phyloP scores from a whole-genome alignment of 2,329 filamentous ascomycete species.

The Trichoderma brevicompactum region DNA sequence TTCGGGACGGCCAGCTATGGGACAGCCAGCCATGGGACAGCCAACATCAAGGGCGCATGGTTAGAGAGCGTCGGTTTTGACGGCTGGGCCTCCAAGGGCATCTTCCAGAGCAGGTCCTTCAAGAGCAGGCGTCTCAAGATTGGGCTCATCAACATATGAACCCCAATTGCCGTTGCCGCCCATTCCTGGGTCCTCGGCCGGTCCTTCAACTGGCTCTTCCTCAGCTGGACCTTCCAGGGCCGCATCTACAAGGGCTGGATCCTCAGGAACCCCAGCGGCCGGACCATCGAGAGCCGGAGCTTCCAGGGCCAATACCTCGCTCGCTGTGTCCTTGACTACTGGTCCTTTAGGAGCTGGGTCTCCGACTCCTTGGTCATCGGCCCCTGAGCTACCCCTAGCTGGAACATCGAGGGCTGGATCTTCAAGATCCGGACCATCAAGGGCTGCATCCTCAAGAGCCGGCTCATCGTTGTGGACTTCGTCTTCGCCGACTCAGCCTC shows the following conservation, averaged over 20 bases:
- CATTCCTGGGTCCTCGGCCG: not conserved
- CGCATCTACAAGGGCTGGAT: not conserved
- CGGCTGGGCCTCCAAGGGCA: not conserved
- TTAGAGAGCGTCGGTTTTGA: slow-evolving; percentile 23
- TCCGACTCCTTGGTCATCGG: not conserved
- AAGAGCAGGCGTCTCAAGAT: not conserved
- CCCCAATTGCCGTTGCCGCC: not conserved
- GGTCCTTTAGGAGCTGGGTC: not conserved
- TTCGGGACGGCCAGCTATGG: no score
- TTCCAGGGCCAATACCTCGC: not conserved
- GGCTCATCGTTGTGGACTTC: not conserved
- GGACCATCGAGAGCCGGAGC: not conserved
- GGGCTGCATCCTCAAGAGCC: not conserved
- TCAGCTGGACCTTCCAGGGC: not conserved
- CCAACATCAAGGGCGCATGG: not conserved
- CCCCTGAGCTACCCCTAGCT: not conserved
- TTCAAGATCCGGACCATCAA: not conserved
- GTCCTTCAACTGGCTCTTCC: not conserved
- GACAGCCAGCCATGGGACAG: not conserved
- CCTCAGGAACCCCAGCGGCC: not conserved
- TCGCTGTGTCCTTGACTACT: not conserved
- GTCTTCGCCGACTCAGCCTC: not conserved
- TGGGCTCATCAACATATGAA: not conserved
- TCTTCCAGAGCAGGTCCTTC: not conserved
- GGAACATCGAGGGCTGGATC: not conserved